Conservation (phyloP, 23 red algal species). For the Pyropia yezoensis region DNA sequence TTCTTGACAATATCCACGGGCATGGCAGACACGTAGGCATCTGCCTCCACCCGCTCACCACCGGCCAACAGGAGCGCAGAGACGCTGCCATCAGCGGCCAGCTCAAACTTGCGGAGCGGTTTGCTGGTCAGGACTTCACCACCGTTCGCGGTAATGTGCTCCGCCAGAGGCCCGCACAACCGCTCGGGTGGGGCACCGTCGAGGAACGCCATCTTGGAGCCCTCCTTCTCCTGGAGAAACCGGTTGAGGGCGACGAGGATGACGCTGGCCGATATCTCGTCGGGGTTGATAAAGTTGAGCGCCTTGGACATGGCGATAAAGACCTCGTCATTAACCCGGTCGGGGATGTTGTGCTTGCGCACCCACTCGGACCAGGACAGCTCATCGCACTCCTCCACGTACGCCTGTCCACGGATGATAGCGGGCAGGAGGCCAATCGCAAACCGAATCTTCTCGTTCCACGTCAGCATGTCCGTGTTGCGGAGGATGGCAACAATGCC, state of each 20-base stretch:
- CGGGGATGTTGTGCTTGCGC: slow-evolving; percentile 67
- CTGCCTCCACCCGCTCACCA: slow-evolving; percentile 47
- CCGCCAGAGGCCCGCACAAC: slow-evolving; percentile 76
- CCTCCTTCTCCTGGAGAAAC: slow-evolving; percentile 93
- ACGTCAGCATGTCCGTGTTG: slow-evolving; percentile 91
- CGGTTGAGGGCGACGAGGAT: slow-evolving; percentile 93
- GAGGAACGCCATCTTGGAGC: slow-evolving; percentile 92
- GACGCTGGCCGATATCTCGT: slow-evolving; percentile 92
- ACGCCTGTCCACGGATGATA: slow-evolving; percentile 80
- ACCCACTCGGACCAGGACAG: slow-evolving; percentile 94
- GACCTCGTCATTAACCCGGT: slow-evolving; percentile 94
- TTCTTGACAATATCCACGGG: slow-evolving; percentile 94
- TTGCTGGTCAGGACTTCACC: slow-evolving; percentile 36
- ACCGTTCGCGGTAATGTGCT: slow-evolving; percentile 54
- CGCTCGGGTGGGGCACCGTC: slow-evolving; percentile 90
- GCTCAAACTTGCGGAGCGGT: slow-evolving; percentile 46
- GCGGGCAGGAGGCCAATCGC: slow-evolving; percentile 84
- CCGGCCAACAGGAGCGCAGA: slow-evolving; percentile 37
- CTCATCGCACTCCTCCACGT: slow-evolving; percentile 77
- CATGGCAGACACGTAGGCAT: slow-evolving; percentile 88
- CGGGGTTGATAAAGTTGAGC: slow-evolving; percentile 96
- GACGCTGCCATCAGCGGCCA: slow-evolving; percentile 44
- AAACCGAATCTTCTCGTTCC: slow-evolving; percentile 88
- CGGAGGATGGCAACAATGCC: slow-evolving; percentile 81
- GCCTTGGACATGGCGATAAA: slow-evolving; percentile 99